Conservation (phyloP, 257 asterid genomes). For the Solanum pennellii region DNA sequence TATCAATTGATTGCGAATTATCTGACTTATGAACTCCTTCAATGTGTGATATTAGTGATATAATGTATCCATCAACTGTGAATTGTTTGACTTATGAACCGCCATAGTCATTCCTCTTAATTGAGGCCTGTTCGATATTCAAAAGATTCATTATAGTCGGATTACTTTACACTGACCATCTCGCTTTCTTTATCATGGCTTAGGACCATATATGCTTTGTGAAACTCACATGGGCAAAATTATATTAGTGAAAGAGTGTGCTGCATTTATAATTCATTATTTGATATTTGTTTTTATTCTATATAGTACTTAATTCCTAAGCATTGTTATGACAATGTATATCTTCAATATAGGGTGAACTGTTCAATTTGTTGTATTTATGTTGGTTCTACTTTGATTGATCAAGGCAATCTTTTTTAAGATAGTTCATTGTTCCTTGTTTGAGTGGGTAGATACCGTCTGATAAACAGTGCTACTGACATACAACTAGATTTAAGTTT, state of each 20-base stretch:
- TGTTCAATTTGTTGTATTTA: background rate
- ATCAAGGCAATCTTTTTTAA: background rate
- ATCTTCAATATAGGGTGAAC: background rate
- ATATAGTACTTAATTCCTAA: background rate
- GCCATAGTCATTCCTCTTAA: background rate
- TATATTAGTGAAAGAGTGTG: background rate
- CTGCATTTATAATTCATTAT: background rate
- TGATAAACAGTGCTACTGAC: background rate
- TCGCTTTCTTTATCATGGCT: background rate
- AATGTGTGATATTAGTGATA: background rate
- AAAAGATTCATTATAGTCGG: background rate
- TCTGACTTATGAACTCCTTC: background rate
- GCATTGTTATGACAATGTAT: background rate
- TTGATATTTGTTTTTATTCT: background rate
- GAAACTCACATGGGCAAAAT: background rate
- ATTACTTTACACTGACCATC: background rate
- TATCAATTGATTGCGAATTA: background rate
- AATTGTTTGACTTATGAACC: background rate
- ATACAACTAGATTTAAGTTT: background rate
- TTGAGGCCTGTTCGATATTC: background rate
- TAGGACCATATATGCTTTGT: background rate
- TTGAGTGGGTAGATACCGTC: background rate
- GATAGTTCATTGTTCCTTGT: background rate
- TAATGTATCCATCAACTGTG: background rate
- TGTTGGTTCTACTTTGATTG: background rate